Evolutionary conservation across 768 basidiomycete species (phyloP).

Genomic region (Leccinellum luteum): DNA sequence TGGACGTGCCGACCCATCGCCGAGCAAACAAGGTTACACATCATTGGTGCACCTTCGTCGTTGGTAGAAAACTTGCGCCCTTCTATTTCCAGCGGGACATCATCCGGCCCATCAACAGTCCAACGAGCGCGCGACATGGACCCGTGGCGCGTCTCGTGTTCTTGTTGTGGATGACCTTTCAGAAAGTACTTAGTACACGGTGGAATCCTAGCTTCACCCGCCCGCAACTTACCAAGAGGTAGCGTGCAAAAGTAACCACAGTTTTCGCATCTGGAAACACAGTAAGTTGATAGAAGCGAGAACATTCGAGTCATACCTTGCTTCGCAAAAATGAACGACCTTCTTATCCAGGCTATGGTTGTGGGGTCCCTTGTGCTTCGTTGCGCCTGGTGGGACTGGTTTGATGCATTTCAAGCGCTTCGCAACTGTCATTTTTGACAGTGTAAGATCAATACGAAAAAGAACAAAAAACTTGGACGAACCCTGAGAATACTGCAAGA

Average conservation of each 20-base stretch:
- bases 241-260: conserved; percentile 61
- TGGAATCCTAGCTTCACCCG: accelerated
- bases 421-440: conserved; percentile 33
- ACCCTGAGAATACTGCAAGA: conserved; percentile 53
- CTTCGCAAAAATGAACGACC: conserved; percentile 55
- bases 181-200: background rate
- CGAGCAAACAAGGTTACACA: conserved; percentile 57
- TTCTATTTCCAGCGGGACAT: conserved; percentile 47
- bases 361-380: conserved; percentile 47
- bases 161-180: conserved; percentile 55
- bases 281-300: background rate
- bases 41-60: conserved; percentile 61
- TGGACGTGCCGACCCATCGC: conserved; percentile 57
- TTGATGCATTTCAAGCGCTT: conserved; percentile 51
- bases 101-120: conserved; percentile 54
- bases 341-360: conserved; percentile 43
- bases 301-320: conserved; percentile 30
- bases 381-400: conserved; percentile 41
- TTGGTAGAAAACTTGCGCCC: conserved; percentile 52
- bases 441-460: background rate
- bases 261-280: conserved; percentile 41
- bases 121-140: conserved; percentile 60
- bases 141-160: conserved; percentile 63
- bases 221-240: conserved; percentile 43
- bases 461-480: background rate